These are phyloP conservation scores for Xylaria sp. DNA, from an alignment of 2,329 filamentous ascomycete genomes.

Conservation along the genomic window DNA sequence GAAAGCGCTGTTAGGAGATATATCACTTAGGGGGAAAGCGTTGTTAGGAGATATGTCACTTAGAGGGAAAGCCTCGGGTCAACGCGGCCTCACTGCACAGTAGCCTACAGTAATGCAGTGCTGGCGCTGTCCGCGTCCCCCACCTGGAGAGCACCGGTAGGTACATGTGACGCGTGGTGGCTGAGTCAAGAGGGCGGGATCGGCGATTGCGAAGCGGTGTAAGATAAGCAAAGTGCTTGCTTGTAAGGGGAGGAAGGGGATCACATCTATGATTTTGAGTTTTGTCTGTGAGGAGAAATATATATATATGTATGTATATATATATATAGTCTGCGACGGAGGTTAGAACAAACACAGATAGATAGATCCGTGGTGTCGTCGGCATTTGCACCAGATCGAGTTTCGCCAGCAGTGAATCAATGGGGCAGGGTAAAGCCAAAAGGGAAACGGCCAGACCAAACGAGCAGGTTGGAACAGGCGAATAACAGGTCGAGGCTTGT, in stretches of 20 bases:
- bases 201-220: neutral
- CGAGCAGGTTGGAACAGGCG: constrained; percentile 12
- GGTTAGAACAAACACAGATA: neutral
- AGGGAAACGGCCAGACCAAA: constrained; percentile 6
- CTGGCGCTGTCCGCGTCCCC: no score
- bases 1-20: constrained; percentile 12
- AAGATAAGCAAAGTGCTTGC: neutral
- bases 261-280: no score
- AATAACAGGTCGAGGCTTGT: constrained; percentile 26
- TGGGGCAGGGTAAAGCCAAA: constrained; percentile 2
- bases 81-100: constrained; percentile 21
- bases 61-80: constrained; percentile 32
- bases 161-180: neutral
- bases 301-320: no score
- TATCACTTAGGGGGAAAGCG: constrained; percentile 29
- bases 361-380: neutral
- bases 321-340: no score
- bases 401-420: neutral
- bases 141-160: no score
- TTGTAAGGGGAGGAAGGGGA: no score
- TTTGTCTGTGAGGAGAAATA: no score
- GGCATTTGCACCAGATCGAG: neutral
- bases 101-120: neutral
- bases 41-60: constrained; percentile 27
- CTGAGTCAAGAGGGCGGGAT: neutral